Conservation (phyloP, 2,329 filamentous ascomycete species). For the Corynespora cassiicola region DNA sequence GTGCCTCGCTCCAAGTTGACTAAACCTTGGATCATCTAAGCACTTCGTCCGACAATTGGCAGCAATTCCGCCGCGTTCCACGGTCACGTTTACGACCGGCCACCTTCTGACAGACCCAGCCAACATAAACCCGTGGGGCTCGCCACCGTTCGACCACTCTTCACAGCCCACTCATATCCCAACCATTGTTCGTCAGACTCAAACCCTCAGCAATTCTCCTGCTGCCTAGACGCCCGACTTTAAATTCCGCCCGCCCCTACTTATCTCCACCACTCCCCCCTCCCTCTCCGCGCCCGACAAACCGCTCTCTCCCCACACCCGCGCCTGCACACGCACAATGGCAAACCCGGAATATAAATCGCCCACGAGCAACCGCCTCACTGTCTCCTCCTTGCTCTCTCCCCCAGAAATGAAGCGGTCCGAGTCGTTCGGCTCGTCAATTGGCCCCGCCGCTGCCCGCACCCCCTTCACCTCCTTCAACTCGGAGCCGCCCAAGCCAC, state of each 20-base stretch:
- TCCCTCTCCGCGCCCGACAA: slow-evolving; percentile 19
- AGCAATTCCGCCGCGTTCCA: slow-evolving; percentile 40
- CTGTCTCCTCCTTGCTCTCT: slow-evolving; percentile 48
- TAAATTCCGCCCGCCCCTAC: slow-evolving; percentile 3
- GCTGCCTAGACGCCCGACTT: slow-evolving; percentile 14
- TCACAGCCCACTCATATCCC: slow-evolving; percentile 14
- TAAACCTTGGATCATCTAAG: slow-evolving; percentile 28
- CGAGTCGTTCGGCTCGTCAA: slow-evolving; percentile 46
- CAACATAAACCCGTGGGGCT: slow-evolving; percentile 23
- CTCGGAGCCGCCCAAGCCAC: slow-evolving; percentile 28
- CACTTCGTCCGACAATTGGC: slow-evolving; percentile 34
- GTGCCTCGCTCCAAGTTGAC: slow-evolving; percentile 29
- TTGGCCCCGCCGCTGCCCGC: slow-evolving; percentile 22
- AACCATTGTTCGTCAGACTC: slow-evolving; percentile 12
- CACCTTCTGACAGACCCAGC: slow-evolving; percentile 23
- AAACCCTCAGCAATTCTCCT: slow-evolving; percentile 10
- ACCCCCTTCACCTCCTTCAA: slow-evolving; percentile 36
- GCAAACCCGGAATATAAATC: slow-evolving; percentile 35
- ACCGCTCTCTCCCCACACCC: slow-evolving; percentile 22
- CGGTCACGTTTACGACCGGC: slow-evolving; percentile 22
- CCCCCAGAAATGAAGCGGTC: slow-evolving; percentile 49
- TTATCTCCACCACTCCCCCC: slow-evolving; percentile 13
- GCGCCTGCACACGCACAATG: slow-evolving; percentile 26
- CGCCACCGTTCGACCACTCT: slow-evolving; percentile 27
- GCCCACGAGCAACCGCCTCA: slow-evolving; percentile 37